Conservation (phyloP, 306 rosid genomes). For the Sechiopsis laciniata region DNA sequence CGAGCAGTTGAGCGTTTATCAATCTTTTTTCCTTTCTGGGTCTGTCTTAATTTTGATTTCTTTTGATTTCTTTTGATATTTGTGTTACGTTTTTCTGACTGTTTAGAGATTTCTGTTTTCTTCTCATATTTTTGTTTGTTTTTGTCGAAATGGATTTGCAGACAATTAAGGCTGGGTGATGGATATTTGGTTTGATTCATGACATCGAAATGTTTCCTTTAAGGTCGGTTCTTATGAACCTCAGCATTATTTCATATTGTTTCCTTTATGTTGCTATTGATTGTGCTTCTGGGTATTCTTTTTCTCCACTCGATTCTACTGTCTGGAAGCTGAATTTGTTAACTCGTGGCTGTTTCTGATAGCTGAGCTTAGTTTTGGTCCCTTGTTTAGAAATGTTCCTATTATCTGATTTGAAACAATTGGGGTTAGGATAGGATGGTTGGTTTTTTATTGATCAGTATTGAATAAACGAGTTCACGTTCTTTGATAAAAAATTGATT, state of each 20-base stretch:
- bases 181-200: conserved; percentile 24
- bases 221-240: conserved; percentile 46
- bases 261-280: too few relatives aligned
- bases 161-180: conserved; percentile 22
- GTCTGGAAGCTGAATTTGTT: neutral
- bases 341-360: neutral
- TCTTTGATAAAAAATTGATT: neutral
- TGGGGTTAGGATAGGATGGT: neutral
- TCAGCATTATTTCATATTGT: too few relatives aligned
- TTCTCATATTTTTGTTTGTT: neutral
- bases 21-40: neutral
- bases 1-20: neutral
- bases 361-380: neutral
- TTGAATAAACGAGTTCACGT: neutral
- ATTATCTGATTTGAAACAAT: neutral
- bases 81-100: too few relatives aligned
- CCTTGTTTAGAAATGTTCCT: neutral
- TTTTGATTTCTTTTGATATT: too few relatives aligned
- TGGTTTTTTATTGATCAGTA: neutral
- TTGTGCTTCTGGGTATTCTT: too few relatives aligned
- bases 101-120: too few relatives aligned
- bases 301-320: neutral
- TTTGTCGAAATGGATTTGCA: conserved; percentile 23
- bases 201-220: conserved; percentile 59
- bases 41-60: too few relatives aligned